Conservation (phyloP, 805 yeast genomes). For the Pichia pseudocactophila region DNA sequence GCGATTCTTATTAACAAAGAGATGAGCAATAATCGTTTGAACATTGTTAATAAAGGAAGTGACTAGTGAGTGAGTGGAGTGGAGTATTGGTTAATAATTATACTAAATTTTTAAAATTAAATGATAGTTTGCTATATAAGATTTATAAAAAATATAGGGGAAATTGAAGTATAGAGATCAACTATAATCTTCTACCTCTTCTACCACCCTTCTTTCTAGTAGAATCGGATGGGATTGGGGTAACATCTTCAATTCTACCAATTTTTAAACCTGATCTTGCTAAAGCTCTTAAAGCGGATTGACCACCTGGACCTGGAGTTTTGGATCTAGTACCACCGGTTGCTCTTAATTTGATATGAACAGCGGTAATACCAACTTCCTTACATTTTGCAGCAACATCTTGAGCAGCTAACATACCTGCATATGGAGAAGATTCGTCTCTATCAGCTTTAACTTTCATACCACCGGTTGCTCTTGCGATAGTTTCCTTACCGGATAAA, state of each 20-base stretch:
- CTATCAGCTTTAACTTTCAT: conserved; percentile 99
- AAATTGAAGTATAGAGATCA: conserved; percentile 9
- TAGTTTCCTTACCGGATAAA: conserved; percentile 99
- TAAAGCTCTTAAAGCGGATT: conserved; percentile 96
- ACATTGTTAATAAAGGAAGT: background rate
- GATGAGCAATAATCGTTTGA: conserved; percentile 10
- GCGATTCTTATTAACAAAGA: conserved; percentile 39
- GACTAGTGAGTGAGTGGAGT: background rate
- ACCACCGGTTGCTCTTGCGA: conserved; percentile 99
- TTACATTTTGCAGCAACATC: conserved; percentile 98
- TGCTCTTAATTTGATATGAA: conserved; percentile 99
- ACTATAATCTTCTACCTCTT: conserved; percentile 97
- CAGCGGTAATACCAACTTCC: conserved; percentile 99
- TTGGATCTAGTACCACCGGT: conserved; percentile 99
- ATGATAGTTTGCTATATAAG: conserved; percentile 3
- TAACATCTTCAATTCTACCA: conserved; percentile 99
- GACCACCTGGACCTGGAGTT: conserved; percentile 99
- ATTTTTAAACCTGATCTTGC: conserved; percentile 99
- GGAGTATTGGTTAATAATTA: background rate
- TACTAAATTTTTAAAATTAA: background rate
- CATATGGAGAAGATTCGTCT: conserved; percentile 99
- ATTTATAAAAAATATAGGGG: conserved; percentile 1
- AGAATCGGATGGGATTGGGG: conserved; percentile 99
- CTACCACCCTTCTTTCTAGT: conserved; percentile 99
- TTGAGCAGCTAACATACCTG: conserved; percentile 99